Evolutionary conservation across 495 filamentous ascomycete species (phyloP).

Genomic region (Penicillium longicatenatum): DNA sequence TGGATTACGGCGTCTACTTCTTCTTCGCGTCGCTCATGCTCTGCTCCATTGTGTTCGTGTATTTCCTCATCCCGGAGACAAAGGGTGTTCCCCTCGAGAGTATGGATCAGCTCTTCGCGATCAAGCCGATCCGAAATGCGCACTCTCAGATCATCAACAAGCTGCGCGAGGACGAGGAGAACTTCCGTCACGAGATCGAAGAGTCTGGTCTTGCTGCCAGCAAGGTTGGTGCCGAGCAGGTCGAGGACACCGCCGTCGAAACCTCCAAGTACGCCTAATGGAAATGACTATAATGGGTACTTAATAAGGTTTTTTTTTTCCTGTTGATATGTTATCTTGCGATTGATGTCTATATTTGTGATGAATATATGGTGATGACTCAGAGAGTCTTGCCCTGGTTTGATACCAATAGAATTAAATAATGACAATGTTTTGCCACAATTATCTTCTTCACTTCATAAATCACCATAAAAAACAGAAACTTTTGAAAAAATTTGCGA

Average conservation of each 20-base stretch:
- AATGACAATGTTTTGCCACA: background rate
- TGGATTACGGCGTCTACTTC: conserved; percentile 74
- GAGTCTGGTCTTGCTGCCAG: conserved; percentile 26
- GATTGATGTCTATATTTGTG: background rate
- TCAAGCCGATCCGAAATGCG: conserved; percentile 55
- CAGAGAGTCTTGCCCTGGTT: background rate
- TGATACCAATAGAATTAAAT: background rate
- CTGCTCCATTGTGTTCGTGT: conserved; percentile 64
- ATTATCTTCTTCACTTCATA: background rate
- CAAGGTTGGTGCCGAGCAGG: conserved; percentile 23
- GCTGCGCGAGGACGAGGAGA: conserved; percentile 38
- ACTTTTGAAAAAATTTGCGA: too few relatives aligned
- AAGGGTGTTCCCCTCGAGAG: conserved; percentile 55
- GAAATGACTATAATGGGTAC: background rate
- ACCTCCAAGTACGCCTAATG: conserved; percentile 22
- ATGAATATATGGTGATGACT: background rate
- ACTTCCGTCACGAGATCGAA: conserved; percentile 39
- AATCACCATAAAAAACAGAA: too few relatives aligned
- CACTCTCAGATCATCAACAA: conserved; percentile 37
- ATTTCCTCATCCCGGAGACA: conserved; percentile 68
- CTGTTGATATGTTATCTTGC: background rate
- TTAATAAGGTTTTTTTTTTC: background rate
- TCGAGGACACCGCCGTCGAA: conserved; percentile 19
- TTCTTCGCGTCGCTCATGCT: conserved; percentile 75
- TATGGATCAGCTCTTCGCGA: conserved; percentile 58